These are phyloP conservation scores for Rutstroemia sp. DNA, from an alignment of 2,329 filamentous ascomycete genomes.

Conservation along the genomic window DNA sequence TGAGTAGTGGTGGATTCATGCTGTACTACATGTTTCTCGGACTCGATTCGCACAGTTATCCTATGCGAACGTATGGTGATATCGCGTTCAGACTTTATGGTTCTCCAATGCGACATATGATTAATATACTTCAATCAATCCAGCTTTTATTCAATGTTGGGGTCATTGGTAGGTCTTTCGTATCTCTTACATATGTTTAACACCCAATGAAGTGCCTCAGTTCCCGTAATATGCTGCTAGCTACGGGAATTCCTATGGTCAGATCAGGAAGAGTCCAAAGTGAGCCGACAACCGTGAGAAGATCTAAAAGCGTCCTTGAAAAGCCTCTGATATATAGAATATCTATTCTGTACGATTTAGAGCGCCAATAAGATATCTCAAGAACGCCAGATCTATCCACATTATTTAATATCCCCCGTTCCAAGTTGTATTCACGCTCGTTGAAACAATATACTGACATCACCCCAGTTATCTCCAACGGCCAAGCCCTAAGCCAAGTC, in stretches of 20 bases:
- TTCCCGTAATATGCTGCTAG: neutral
- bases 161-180: neutral
- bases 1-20: constrained; percentile 8
- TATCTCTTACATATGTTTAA: too few relatives aligned
- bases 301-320: too few relatives aligned
- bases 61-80: constrained; percentile 17
- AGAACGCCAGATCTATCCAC: neutral
- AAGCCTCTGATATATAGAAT: too few relatives aligned
- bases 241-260: neutral
- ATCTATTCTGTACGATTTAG: too few relatives aligned
- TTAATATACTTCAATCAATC: constrained; percentile 17
- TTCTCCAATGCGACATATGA: constrained; percentile 13
- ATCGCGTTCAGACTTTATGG: constrained; percentile 18
- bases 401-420: too few relatives aligned
- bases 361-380: neutral
- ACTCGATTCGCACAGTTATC: constrained; percentile 18
- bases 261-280: too few relatives aligned
- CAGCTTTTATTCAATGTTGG: constrained; percentile 6
- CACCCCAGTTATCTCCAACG: too few relatives aligned
- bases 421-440: too few relatives aligned
- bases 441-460: too few relatives aligned
- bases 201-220: too few relatives aligned
- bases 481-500: constrained; percentile 12
- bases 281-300: too few relatives aligned
- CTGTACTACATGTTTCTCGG: constrained; percentile 19